These are phyloP conservation scores for Flaveria linearis DNA, from an alignment of 129 eudicot species.

Conservation along the genomic window DNA sequence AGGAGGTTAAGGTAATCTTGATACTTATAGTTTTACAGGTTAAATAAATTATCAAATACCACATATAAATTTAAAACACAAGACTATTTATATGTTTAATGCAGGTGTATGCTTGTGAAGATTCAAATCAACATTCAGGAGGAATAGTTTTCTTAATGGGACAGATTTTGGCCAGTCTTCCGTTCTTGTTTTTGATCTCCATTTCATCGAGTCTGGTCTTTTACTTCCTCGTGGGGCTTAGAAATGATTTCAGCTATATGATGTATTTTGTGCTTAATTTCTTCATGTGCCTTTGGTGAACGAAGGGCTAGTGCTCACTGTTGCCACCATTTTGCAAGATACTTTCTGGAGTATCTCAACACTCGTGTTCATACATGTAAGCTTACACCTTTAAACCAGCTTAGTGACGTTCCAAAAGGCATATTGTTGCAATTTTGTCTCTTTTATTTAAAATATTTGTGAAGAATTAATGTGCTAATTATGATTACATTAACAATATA, in stretches of 20 bases:
- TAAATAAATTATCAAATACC: not conserved
- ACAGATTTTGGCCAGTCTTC: constrained; percentile 78
- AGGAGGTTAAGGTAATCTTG: constrained; percentile 74
- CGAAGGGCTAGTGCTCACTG: constrained; percentile 72
- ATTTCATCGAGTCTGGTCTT: constrained; percentile 86
- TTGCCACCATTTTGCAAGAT: constrained; percentile 66
- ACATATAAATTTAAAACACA: not conserved
- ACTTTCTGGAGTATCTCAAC: constrained; percentile 67
- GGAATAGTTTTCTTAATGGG: constrained; percentile 71
- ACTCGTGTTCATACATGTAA: constrained; percentile 66
- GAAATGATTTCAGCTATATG: constrained; percentile 71
- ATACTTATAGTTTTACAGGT: not conserved
- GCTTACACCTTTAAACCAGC: constrained; percentile 27
- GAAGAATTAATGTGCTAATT: not conserved
- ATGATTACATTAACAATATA: no score
- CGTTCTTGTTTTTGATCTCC: constrained; percentile 86
- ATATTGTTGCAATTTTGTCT: not conserved
- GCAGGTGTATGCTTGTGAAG: constrained; percentile 79
- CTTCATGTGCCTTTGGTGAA: constrained; percentile 83
- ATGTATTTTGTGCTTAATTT: constrained; percentile 84
- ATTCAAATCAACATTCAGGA: constrained; percentile 74
- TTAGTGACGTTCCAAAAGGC: not conserved
- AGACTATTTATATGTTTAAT: not conserved
- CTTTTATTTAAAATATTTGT: not conserved
- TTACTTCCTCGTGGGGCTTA: constrained; percentile 79